Evolutionary conservation across 2,329 filamentous ascomycete genomes (phyloP).

Genomic region (Penicillium frequentans): DNA sequence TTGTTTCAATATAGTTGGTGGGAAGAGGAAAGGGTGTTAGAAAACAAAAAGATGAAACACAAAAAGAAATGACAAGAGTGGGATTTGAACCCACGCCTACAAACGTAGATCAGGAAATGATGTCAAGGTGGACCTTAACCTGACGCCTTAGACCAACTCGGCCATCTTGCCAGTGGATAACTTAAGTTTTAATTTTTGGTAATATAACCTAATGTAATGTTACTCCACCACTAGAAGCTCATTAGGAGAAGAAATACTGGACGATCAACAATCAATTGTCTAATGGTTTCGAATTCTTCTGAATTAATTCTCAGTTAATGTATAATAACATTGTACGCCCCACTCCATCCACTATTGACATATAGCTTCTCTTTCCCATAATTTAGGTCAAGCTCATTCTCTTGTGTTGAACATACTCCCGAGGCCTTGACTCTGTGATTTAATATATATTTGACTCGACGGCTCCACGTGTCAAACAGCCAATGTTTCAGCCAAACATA

Average conservation of each 20-base stretch:
- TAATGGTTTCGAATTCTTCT: too few relatives aligned
- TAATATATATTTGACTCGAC: background rate
- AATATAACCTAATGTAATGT: background rate
- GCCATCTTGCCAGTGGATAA: constrained; percentile 27
- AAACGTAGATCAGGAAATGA: constrained; percentile 21
- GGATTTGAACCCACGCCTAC: constrained; percentile 23
- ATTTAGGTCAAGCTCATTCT: too few relatives aligned
- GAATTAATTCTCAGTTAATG: too few relatives aligned
- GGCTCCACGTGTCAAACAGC: background rate
- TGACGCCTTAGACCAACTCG: constrained; percentile 35
- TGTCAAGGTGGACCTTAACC: constrained; percentile 32
- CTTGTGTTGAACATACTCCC: too few relatives aligned
- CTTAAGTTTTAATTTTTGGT: rapidly evolving
- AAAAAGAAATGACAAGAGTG: constrained; percentile 21
- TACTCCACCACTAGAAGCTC: background rate
- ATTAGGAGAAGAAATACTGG: too few relatives aligned
- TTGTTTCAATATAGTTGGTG: too few relatives aligned
- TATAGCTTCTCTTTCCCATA: too few relatives aligned
- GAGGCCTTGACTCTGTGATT: too few relatives aligned
- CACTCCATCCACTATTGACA: too few relatives aligned
- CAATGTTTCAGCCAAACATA: background rate
- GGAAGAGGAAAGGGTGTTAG: background rate
- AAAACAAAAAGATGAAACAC: background rate
- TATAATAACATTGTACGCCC: too few relatives aligned
- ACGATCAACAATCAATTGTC: too few relatives aligned